phyloP scores from a whole-genome alignment of 352 stramenopile genomes.

The Globisporangium cylindrosporum region DNA sequence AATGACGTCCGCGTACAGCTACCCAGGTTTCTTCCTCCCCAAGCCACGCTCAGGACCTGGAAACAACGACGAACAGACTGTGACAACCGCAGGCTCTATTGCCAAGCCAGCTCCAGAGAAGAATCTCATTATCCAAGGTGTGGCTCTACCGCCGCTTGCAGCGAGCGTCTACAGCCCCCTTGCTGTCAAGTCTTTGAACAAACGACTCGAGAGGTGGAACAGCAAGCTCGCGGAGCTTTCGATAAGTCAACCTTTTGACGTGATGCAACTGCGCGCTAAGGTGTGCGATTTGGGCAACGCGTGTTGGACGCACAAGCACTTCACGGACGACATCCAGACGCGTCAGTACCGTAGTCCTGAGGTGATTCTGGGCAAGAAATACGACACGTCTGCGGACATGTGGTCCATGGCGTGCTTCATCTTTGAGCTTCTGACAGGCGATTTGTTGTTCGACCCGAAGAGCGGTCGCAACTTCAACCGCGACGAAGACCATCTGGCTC shows the following conservation, averaged over 20 bases:
- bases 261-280: conserved; percentile 69
- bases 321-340: conserved; percentile 99
- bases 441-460: conserved; percentile 99
- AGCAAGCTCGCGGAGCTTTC: conserved; percentile 33
- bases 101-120: not conserved
- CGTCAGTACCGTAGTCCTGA: conserved; percentile 99
- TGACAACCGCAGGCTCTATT: not conserved
- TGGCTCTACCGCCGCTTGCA: conserved; percentile 28
- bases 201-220: conserved; percentile 43
- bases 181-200: conserved; percentile 24
- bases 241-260: conserved; percentile 44
- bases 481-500: conserved; percentile 97
- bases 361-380: conserved; percentile 95
- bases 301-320: conserved; percentile 99
- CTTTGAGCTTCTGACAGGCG: conserved; percentile 99
- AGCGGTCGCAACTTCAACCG: conserved; percentile 79
- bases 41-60: conserved; percentile 4
- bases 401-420: conserved; percentile 99
- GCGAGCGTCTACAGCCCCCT: conserved; percentile 11
- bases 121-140: conserved; percentile 42
- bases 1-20: conserved; percentile 29
- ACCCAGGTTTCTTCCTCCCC: conserved; percentile 68
- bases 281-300: conserved; percentile 99
- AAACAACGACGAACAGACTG: not conserved
- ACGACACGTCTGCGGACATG: conserved; percentile 98